Conservation (phyloP, 2,329 filamentous ascomycete species). For the Xylariaceae sp. region DNA sequence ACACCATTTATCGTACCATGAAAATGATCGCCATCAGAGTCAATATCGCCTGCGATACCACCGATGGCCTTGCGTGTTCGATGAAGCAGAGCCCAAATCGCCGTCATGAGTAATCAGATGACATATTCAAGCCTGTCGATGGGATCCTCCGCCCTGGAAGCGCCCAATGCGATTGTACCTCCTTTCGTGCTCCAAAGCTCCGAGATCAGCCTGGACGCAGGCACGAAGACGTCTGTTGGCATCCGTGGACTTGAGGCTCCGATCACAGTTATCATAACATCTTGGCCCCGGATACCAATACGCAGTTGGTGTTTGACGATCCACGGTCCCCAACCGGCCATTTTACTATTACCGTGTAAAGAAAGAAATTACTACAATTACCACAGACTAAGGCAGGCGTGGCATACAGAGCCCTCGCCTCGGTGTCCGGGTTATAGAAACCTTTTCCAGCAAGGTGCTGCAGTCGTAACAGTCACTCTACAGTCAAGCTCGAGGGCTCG, state of each 20-base stretch:
- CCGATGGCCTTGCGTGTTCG: slow-evolving; percentile 4
- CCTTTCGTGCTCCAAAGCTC: slow-evolving; percentile 2
- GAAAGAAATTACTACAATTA: not conserved
- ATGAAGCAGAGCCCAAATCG: slow-evolving; percentile 1
- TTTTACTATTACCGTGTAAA: not conserved
- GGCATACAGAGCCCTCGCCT: slow-evolving; percentile 3
- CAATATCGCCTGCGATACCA: slow-evolving; percentile 3
- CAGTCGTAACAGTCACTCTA: slow-evolving; percentile 5
- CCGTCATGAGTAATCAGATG: slow-evolving; percentile 3
- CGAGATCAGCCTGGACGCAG: slow-evolving; percentile 1
- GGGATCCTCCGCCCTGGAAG: slow-evolving; percentile 6
- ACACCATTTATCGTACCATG: slow-evolving; percentile 13
- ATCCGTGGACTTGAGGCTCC: not conserved
- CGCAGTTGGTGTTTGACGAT: not conserved
- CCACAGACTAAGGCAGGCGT: not conserved
- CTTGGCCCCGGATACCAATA: slow-evolving; percentile 2
- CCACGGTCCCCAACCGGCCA: slow-evolving; percentile 1
- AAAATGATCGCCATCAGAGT: slow-evolving; percentile 3
- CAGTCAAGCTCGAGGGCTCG: slow-evolving; percentile 6
- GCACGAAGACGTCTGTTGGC: not conserved
- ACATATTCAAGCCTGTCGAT: slow-evolving; percentile 2
- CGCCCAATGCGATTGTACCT: slow-evolving; percentile 10
- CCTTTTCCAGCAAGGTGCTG: slow-evolving; percentile 5
- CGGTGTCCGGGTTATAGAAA: slow-evolving; percentile 4
- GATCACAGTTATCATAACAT: slow-evolving; percentile 7